Percentiles rank a stretch among this genome's conserved stretches.
Evolutionary conservation across 352 stramenopile species (phyloP).

Genomic region (Pythium diclinum): DNA sequence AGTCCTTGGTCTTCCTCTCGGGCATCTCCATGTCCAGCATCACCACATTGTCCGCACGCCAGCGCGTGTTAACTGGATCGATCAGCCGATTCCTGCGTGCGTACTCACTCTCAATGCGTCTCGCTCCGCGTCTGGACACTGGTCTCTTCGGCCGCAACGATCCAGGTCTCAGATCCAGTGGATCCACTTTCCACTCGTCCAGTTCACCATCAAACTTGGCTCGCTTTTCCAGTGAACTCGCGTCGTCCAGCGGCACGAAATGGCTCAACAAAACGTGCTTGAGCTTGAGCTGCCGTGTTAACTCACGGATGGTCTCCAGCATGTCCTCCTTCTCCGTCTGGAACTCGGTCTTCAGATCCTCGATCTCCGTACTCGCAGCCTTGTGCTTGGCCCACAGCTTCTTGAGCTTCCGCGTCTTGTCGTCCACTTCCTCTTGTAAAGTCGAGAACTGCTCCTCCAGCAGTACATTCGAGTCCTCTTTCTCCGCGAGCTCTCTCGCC

Average conservation of each 20-base stretch:
- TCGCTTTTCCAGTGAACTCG: constrained; percentile 72
- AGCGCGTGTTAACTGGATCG: constrained; percentile 86
- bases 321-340: constrained; percentile 94
- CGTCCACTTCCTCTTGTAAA: constrained; percentile 89
- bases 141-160: constrained; percentile 55
- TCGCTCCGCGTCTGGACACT: constrained; percentile 56
- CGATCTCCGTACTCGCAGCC: constrained; percentile 83
- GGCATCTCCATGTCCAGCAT: constrained; percentile 89
- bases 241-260: constrained; percentile 82
- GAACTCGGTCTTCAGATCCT: constrained; percentile 93
- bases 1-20: constrained; percentile 74
- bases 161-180: constrained; percentile 59
- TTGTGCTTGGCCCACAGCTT: constrained; percentile 95
- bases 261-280: constrained; percentile 91
- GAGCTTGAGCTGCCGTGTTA: constrained; percentile 93
- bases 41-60: constrained; percentile 89
- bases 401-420: constrained; percentile 95
- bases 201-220: constrained; percentile 87
- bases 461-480: constrained; percentile 92
- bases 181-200: constrained; percentile 88
- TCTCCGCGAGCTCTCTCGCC: constrained; percentile 91
- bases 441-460: constrained; percentile 91
- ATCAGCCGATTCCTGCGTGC: constrained; percentile 75
- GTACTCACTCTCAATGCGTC: constrained; percentile 91
- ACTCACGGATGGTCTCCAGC: constrained; percentile 92